Percentiles rank a stretch among this genome's conserved stretches.
Conservation (phyloP, 108 stramenopile species). For the Fragilariopsis cylindrus region DNA sequence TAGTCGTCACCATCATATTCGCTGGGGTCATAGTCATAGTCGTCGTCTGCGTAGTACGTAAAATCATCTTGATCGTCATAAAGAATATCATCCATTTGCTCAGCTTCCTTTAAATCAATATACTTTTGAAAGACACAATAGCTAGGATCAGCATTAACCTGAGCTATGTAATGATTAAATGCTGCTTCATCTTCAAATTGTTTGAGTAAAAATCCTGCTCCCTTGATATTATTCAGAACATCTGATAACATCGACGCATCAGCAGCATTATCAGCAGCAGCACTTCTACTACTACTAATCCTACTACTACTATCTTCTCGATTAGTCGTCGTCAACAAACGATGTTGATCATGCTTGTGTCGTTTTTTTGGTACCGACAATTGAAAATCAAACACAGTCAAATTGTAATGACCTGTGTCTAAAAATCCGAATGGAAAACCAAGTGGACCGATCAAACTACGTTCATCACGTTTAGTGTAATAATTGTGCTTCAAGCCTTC, state of each 20-base stretch:
- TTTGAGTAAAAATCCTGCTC: slow-evolving; percentile 69
- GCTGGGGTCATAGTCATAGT: slow-evolving; percentile 3
- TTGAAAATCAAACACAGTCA: slow-evolving; percentile 77
- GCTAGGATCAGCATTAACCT: slow-evolving; percentile 43
- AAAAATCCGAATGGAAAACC: slow-evolving; percentile 91
- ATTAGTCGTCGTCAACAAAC: background rate
- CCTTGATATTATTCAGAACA: slow-evolving; percentile 44
- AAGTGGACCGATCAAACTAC: slow-evolving; percentile 74
- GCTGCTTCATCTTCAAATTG: slow-evolving; percentile 69
- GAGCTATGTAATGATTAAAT: slow-evolving; percentile 60
- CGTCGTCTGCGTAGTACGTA: background rate
- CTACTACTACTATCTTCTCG: background rate
- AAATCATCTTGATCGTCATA: slow-evolving; percentile 34
- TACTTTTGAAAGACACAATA: slow-evolving; percentile 61
- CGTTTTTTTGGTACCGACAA: slow-evolving; percentile 15
- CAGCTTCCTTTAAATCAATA: slow-evolving; percentile 48
- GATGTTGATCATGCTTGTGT: background rate
- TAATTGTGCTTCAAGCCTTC: slow-evolving; percentile 54
- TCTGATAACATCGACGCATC: slow-evolving; percentile 8
- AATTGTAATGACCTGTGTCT: slow-evolving; percentile 68
- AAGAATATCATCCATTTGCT: slow-evolving; percentile 49
- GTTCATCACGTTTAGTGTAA: slow-evolving; percentile 44
- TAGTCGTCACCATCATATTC: slow-evolving; percentile 11
- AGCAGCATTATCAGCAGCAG: background rate
- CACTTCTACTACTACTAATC: background rate